Base-by-base conservation (phyloP, 352 stramenopile species). In the Pythium aphanidermatum region DNA sequence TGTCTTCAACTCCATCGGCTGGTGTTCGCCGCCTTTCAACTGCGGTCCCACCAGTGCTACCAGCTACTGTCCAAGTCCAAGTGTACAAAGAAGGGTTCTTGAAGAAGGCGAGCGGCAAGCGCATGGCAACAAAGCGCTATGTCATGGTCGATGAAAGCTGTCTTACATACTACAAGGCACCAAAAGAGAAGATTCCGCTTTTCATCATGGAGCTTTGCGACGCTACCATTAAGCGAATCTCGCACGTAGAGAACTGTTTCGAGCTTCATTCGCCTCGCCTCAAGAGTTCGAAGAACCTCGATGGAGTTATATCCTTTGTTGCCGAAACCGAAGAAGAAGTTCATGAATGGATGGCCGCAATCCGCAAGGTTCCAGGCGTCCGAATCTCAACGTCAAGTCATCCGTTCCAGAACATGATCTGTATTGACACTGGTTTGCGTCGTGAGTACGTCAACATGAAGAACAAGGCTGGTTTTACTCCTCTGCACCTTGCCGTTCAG, bases 341-440 rank as follows among this genome's bases (percentile, higher is more conserved):
- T 12, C 80, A 92, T 41, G 78, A 92, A 41, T 94, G 83, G 83
- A 94, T 94, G 83, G 51, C 70, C 3, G 83, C 83, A 9, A 88
- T 90, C 39, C 77, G 83, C 37, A 88, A 92, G 55, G 81, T 96
- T 12, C 72, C 74, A 9, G 74, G 81, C 6, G 80, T 94, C 24
- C 83, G 83, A 38, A 70, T 91, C 35, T 70, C 68, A 21, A 94
- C 80, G 25, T 70, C 74, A 7, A 71, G 56, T 12, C 65, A 75
- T 37, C 69, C 80, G 5, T 90, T 84, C 53, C 78, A 90, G 54
- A 89, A 91, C 45, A 94, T 94, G 83, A 94, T 94, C 50, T 95
- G 82, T 58, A 82, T 96, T 43, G 81, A 96, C 60, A 81, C 65
- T 27, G 58, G 56, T 17, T 58, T 88, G 34, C 80, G 86, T 23